Evolutionary conservation across 108 stramenopile species (phyloP).

Genomic region (Chaetoceros muelleri): DNA sequence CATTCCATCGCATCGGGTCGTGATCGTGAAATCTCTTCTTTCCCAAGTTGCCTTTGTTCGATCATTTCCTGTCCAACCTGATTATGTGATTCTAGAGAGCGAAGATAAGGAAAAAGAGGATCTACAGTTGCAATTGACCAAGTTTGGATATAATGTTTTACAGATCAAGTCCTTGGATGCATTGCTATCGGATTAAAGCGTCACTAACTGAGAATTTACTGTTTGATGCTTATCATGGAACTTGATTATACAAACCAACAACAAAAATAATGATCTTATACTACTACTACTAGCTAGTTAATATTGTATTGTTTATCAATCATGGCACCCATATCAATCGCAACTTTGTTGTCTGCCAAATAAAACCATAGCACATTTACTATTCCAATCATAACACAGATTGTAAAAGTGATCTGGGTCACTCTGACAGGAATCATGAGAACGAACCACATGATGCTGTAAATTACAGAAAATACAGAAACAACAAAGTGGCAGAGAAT

Average conservation of each 20-base stretch:
- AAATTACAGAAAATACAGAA: neutral
- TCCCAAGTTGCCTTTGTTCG: neutral
- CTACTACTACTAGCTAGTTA: neutral
- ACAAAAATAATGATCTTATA: too few relatives aligned
- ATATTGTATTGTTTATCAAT: neutral
- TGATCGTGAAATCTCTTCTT: neutral
- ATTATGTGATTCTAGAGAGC: neutral
- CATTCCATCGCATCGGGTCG: neutral
- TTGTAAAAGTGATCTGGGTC: neutral
- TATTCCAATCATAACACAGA: neutral
- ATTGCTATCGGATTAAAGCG: too few relatives aligned
- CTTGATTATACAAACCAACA: neutral
- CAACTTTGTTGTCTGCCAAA: neutral
- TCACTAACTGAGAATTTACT: too few relatives aligned
- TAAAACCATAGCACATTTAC: neutral
- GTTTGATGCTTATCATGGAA: neutral
- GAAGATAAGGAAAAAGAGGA: neutral
- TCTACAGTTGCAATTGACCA: neutral
- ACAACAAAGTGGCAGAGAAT: neutral
- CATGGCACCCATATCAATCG: neutral
- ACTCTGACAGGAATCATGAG: neutral
- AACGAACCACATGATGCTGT: neutral
- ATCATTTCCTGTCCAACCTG: neutral
- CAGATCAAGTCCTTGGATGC: too few relatives aligned
- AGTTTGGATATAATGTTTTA: neutral